Base-by-base conservation (phyloP, 495 filamentous ascomycete species). In the Hypoxylon intermedium region DNA sequence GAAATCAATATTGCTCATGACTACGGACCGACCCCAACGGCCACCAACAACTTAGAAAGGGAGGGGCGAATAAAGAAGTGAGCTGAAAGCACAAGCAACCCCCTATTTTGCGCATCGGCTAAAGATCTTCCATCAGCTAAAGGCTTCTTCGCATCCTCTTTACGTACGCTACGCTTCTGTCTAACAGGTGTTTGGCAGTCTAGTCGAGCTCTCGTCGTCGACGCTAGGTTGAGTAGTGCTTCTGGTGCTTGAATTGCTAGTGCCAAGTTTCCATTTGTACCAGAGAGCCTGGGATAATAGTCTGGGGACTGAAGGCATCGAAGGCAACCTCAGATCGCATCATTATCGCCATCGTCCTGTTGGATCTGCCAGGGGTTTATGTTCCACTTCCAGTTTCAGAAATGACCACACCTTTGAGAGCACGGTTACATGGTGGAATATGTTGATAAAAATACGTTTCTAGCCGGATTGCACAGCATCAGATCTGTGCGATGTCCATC, bases 371-470 rank as follows among this genome's bases (percentile, higher is more conserved):
- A 62, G 58, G 67, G 30, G 54, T 50, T 63, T 26, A 60, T 57
- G 67, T 69, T 63, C 67, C 67, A 69, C 59, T 63, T 59, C 23
- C 53, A 48, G 67, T 69, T 69, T 69, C 67, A 69, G 63, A 53
- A 58, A 56, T 19, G 54, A 46, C 49, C 51, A 58, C 42, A 55
- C 40, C 53, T 56, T 56, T 59, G 54, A 7, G 24, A 19, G 28
- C 37, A 54, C 19, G 54, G 53, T 44, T 26, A 42, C 44, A 55
- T 62, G 18, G 33, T 54, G 24, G 52, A 45, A 51, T 54, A 40
- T 50, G 26, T 53, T 21, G 28, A 49, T 53, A 13, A 21, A 55
- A 18, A 47, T 55, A 55, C 21, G 7, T 46, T 40, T 24, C 13
- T 26, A 16, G 2, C 40, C 23, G 12, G 45, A 45, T 51, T 37